These are phyloP conservation scores for Aureobasidium musti DNA, from an alignment of 2,329 filamentous ascomycete species.

Conservation along the genomic window DNA sequence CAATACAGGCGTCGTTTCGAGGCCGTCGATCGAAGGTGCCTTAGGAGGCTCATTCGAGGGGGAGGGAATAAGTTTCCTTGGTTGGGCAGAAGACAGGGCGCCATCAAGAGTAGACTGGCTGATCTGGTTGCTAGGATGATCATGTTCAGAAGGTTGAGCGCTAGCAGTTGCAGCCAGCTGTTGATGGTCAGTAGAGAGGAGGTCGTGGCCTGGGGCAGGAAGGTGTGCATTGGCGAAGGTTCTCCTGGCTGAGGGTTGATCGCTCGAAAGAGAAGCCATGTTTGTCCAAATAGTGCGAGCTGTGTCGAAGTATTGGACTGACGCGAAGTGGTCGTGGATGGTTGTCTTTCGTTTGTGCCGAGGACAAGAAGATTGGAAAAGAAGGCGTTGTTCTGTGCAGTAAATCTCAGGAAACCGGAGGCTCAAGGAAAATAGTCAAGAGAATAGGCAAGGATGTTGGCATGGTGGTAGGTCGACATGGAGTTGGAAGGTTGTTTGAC, in stretches of 20 bases:
- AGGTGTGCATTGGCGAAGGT: conserved; percentile 74
- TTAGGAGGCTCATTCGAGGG: background rate
- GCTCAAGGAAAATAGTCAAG: conserved; percentile 55
- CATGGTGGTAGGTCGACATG: conserved; percentile 55
- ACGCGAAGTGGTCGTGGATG: conserved; percentile 17
- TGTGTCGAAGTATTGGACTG: conserved; percentile 31
- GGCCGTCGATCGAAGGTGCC: background rate
- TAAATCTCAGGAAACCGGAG: conserved; percentile 47
- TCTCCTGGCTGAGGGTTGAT: conserved; percentile 51
- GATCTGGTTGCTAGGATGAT: conserved; percentile 9
- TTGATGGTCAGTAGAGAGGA: conserved; percentile 32
- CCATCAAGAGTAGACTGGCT: background rate
- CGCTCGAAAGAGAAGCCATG: conserved; percentile 42
- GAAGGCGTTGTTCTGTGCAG: conserved; percentile 12
- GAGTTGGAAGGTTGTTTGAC: conserved; percentile 30
- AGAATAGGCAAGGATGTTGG: conserved; percentile 50
- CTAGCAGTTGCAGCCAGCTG: conserved; percentile 48
- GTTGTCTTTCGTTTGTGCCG: conserved; percentile 5
- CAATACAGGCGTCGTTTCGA: conserved; percentile 16
- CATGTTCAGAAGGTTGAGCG: conserved; percentile 33
- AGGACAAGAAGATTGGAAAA: conserved; percentile 28
- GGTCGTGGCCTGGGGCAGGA: background rate
- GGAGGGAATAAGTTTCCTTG: background rate
- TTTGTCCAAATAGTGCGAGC: conserved; percentile 31
- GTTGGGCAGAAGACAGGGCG: background rate